These are phyloP conservation scores for Mycena capillaripes DNA, from an alignment of 768 basidiomycete genomes.

Conservation along the genomic window DNA sequence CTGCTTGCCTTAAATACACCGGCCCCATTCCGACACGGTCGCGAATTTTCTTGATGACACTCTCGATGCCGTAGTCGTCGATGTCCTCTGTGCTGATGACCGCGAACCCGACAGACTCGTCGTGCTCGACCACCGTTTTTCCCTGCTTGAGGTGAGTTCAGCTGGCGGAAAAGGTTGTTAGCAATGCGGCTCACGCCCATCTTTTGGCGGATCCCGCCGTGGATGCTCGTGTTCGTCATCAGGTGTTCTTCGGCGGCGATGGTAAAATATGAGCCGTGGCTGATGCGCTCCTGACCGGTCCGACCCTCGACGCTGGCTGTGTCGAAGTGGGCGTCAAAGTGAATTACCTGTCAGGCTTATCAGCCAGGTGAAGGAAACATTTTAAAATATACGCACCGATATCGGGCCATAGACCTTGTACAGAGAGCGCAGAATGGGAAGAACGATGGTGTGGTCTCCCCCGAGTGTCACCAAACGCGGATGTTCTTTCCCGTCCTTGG, in stretches of 20 bases:
- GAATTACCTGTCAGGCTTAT: constrained; percentile 60
- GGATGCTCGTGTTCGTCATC: constrained; percentile 73
- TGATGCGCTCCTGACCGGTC: constrained; percentile 66
- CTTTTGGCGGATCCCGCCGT: constrained; percentile 71
- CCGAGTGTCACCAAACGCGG: constrained; percentile 76
- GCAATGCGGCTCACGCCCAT: neutral
- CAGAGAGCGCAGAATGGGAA: constrained; percentile 77
- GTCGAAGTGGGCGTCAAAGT: constrained; percentile 78
- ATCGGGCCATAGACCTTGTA: constrained; percentile 75
- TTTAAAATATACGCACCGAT: constrained; percentile 47
- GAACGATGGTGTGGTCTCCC: constrained; percentile 79
- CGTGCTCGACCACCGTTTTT: constrained; percentile 4
- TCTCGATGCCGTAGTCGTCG: constrained; percentile 69
- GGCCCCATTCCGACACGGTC: constrained; percentile 25
- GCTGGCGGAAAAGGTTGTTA: too few species aligned
- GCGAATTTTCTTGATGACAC: constrained; percentile 70
- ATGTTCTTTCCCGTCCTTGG: constrained; percentile 70
- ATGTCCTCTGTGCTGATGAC: constrained; percentile 61
- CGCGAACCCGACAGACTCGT: constrained; percentile 20
- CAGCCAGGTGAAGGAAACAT: too few species aligned
- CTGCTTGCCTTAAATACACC: constrained; percentile 69
- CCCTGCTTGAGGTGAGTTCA: constrained; percentile 6
- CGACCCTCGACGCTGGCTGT: constrained; percentile 48
- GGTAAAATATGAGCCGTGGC: constrained; percentile 79
- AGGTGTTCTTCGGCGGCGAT: constrained; percentile 72